phyloP scores from a whole-genome alignment of 495 filamentous ascomycete species.

The Hypoxylon crocopeplum region DNA sequence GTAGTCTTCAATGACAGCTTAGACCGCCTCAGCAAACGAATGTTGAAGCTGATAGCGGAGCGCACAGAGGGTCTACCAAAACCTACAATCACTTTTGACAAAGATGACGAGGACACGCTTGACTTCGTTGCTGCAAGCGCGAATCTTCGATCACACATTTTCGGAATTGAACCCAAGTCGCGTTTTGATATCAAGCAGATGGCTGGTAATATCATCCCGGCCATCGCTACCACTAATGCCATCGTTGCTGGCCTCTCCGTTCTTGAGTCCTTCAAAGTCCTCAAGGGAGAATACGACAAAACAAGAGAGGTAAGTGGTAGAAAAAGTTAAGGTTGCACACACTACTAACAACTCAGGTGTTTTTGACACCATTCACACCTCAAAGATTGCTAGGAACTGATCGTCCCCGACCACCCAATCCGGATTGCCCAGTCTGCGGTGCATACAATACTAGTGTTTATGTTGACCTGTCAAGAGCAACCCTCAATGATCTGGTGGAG shows the following conservation, averaged over 20 bases:
- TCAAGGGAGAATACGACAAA: slow-evolving; percentile 72
- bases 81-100: slow-evolving; percentile 86
- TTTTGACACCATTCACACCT: slow-evolving; percentile 81
- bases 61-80: slow-evolving; percentile 55
- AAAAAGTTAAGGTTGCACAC: slow-evolving; percentile 38
- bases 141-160: slow-evolving; percentile 84
- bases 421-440: slow-evolving; percentile 81
- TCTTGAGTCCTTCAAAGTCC: slow-evolving; percentile 89
- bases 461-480: slow-evolving; percentile 76
- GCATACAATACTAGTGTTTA: slow-evolving; percentile 68
- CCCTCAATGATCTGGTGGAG: slow-evolving; percentile 81
- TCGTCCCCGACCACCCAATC: slow-evolving; percentile 74
- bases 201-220: slow-evolving; percentile 98
- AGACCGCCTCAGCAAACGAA: slow-evolving; percentile 73
- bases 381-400: slow-evolving; percentile 79
- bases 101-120: slow-evolving; percentile 93
- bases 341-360: slow-evolving; percentile 59
- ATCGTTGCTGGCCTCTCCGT: slow-evolving; percentile 95
- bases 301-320: slow-evolving; percentile 55
- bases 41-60: slow-evolving; percentile 63
- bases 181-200: slow-evolving; percentile 99
- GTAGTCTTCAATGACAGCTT: slow-evolving; percentile 87
- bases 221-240: slow-evolving; percentile 97
- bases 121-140: slow-evolving; percentile 93
- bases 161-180: slow-evolving; percentile 84